phyloP scores from a whole-genome alignment of 2,329 filamentous ascomycete species.

The Curvularia verruculosa region DNA sequence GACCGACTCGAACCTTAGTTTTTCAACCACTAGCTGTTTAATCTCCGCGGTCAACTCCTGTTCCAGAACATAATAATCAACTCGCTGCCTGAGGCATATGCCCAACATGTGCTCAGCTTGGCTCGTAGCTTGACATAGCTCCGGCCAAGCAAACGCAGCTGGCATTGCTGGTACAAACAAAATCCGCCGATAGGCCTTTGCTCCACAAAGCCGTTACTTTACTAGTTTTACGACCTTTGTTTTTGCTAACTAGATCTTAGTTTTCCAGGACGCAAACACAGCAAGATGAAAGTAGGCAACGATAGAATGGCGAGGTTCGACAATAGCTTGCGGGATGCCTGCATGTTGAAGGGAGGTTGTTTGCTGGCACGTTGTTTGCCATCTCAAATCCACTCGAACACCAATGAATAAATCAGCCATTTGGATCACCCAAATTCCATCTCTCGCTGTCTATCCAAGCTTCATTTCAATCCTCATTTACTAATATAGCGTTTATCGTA shows the following conservation, averaged over 20 bases:
- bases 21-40: background rate
- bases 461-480: background rate
- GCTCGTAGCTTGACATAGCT: background rate
- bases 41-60: background rate
- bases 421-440: background rate
- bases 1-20: background rate
- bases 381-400: slow-evolving; percentile 18
- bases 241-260: background rate
- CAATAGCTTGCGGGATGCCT: background rate
- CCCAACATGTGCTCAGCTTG: background rate
- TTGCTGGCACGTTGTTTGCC: slow-evolving; percentile 14
- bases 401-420: background rate
- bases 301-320: background rate
- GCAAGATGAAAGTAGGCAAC: background rate
- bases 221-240: background rate
- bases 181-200: background rate
- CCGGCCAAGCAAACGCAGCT: background rate
- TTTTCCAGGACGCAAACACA: background rate
- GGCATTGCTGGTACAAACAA: background rate
- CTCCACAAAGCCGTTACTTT: background rate
- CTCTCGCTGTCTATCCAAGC: background rate
- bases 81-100: background rate
- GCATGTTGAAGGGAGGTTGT: background rate
- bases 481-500: background rate
- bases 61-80: background rate